Evolutionary conservation across 768 basidiomycete species (phyloP).

Genomic region (Cystoderma amianthinum): DNA sequence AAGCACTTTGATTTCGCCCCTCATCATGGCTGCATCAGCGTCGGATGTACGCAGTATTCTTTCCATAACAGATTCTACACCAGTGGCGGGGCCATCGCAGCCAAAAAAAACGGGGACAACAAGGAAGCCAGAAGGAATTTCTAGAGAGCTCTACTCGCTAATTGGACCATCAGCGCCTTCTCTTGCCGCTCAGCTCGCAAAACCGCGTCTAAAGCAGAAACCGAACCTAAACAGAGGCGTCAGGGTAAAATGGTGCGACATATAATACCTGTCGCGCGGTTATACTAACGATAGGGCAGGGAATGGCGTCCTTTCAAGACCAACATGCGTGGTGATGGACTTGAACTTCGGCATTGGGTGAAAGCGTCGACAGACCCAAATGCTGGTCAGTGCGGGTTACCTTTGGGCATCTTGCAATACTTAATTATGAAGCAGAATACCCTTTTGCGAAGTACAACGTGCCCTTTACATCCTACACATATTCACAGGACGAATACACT

Average conservation of each 20-base stretch:
- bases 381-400: slow-evolving; percentile 34
- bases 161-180: slow-evolving; percentile 93
- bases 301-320: slow-evolving; percentile 73
- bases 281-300: slow-evolving; percentile 35
- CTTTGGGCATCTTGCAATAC: not conserved
- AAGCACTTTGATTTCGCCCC: too few relatives aligned
- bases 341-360: slow-evolving; percentile 82
- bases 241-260: slow-evolving; percentile 63
- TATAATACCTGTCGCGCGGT: slow-evolving; percentile 1
- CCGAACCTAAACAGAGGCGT: slow-evolving; percentile 60
- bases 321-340: slow-evolving; percentile 53
- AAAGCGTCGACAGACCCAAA: slow-evolving; percentile 51
- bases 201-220: slow-evolving; percentile 83
- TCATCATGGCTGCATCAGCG: slow-evolving; percentile 60
- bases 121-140: slow-evolving; percentile 85
- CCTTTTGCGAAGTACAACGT: slow-evolving; percentile 81
- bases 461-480: slow-evolving; percentile 55
- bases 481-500: slow-evolving; percentile 84
- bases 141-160: slow-evolving; percentile 86
- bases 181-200: slow-evolving; percentile 70
- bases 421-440: slow-evolving; percentile 45
- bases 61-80: slow-evolving; percentile 43
- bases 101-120: slow-evolving; percentile 35
- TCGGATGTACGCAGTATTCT: slow-evolving; percentile 84
- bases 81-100: slow-evolving; percentile 37